phyloP scores from a whole-genome alignment of 371 early-diverging fungal species.

The Globomyces sp. region DNA sequence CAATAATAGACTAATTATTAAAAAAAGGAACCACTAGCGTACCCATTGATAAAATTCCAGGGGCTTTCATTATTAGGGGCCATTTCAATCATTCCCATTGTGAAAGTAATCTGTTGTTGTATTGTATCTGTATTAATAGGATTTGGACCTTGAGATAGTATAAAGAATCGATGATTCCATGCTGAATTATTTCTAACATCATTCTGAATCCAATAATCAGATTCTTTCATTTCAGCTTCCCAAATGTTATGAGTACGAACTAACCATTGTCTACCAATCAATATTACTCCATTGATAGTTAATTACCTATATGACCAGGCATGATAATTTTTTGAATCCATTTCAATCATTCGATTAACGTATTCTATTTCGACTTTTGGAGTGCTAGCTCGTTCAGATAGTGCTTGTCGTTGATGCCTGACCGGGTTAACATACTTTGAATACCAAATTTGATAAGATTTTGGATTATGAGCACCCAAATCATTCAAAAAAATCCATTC shows the following conservation, averaged over 20 bases:
- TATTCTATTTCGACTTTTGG: slow-evolving; percentile 61
- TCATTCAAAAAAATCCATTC: slow-evolving; percentile 78
- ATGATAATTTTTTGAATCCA: slow-evolving; percentile 97
- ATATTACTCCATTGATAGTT: background rate
- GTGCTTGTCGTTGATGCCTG: slow-evolving; percentile 78
- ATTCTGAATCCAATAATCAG: slow-evolving; percentile 64
- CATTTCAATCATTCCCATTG: slow-evolving; percentile 62
- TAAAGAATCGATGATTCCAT: slow-evolving; percentile 94
- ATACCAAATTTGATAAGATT: slow-evolving; percentile 91
- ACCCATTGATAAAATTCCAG: slow-evolving; percentile 79
- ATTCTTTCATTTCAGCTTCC: slow-evolving; percentile 71
- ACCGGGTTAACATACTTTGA: no score
- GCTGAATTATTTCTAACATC: slow-evolving; percentile 97
- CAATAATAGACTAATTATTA: background rate
- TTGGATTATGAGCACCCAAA: slow-evolving; percentile 74
- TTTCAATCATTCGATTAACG: slow-evolving; percentile 63
- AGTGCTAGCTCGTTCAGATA: slow-evolving; percentile 65
- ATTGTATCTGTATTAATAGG: background rate
- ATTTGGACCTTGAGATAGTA: slow-evolving; percentile 47
- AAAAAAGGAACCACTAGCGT: background rate
- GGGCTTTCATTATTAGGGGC: slow-evolving; percentile 90
- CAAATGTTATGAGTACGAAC: slow-evolving; percentile 72
- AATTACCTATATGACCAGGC: slow-evolving; percentile 85
- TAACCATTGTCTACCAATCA: slow-evolving; percentile 80
- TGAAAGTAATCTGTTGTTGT: slow-evolving; percentile 46